Conservation (phyloP, 495 filamentous ascomycete species). For the Bombardia bombarda region DNA sequence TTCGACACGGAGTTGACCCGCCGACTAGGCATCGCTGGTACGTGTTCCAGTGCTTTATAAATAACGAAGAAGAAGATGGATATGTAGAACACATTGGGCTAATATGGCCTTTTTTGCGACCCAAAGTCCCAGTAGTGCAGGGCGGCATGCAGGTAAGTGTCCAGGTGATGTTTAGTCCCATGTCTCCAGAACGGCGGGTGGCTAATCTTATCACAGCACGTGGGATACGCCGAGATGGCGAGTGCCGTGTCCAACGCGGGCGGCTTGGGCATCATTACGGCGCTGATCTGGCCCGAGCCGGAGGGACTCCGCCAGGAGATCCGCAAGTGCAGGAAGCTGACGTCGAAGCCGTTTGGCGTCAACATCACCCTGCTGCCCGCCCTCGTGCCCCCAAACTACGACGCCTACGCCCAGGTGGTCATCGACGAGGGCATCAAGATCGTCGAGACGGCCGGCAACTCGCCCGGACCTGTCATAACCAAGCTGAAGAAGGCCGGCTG, state of each 20-base stretch:
- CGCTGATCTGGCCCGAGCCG: slow-evolving; percentile 88
- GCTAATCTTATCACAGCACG: slow-evolving; percentile 18
- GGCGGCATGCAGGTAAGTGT: slow-evolving; percentile 62
- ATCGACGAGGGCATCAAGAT: slow-evolving; percentile 91
- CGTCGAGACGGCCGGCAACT: slow-evolving; percentile 96
- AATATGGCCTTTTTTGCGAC: slow-evolving; percentile 15
- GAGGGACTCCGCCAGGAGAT: slow-evolving; percentile 94
- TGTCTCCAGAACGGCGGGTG: slow-evolving; percentile 7
- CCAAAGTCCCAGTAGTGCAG: slow-evolving; percentile 86
- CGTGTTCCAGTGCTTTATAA: slow-evolving; percentile 9
- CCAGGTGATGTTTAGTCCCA: not conserved
- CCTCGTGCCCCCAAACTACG: slow-evolving; percentile 83
- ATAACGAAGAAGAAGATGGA: not conserved
- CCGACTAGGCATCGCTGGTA: slow-evolving; percentile 79
- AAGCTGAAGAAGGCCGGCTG: slow-evolving; percentile 73
- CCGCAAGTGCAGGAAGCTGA: slow-evolving; percentile 75
- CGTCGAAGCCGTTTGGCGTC: slow-evolving; percentile 83
- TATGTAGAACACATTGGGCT: slow-evolving; percentile 9
- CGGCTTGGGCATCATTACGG: slow-evolving; percentile 87
- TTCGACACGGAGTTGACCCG: slow-evolving; percentile 88
- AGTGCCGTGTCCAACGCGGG: slow-evolving; percentile 93
- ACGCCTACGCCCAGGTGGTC: slow-evolving; percentile 82
- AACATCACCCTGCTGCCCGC: slow-evolving; percentile 94
- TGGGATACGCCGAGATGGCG: slow-evolving; percentile 85
- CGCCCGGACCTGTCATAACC: slow-evolving; percentile 81